Base-by-base conservation (phyloP, 2,329 filamentous ascomycete genomes). In the Sclerotinia glacialis region DNA sequence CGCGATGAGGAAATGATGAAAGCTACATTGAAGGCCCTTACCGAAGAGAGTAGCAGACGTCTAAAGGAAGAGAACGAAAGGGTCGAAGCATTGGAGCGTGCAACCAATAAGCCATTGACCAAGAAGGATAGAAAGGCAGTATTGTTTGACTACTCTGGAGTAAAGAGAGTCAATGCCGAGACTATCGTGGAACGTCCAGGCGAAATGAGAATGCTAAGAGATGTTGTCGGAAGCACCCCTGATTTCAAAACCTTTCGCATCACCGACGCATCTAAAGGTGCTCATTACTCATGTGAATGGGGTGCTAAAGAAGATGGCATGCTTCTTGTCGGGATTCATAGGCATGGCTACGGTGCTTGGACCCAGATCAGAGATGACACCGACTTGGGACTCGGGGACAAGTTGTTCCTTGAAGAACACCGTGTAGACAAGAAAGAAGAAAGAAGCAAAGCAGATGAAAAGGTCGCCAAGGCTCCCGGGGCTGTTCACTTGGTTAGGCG, bases 91-190 rank as follows among this genome's bases (percentile, higher is more conserved):
- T 77, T 88, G 72, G 91, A 95, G 77, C 87, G 82, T 28, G 82
- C 90, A 70, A 84, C 86, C 0, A 92, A 92, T 75, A 96, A 95
- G 76, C 84, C 88, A 2, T 79, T 96, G 65, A 96, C 94, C 0
- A 97, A 98, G 81, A 99, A 99, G 78, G 95, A 99, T 76, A 92
- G 92, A 78, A 99, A 99, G 79, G 95, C 95, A 0, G 92, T 99
- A 23, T 82, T 99, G 54, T 97, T 99, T 74, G 93, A 98, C 76
- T 97, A 93, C 78, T 89, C 90, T 55, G 92, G 93, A 65, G 89
- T 97, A 61, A 96, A 96, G 78, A 93, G 96, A 73, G 86, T 97
- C 74, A 99, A 99, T 75, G 95, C 95, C 0, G 93, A 97, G 78
- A 98, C 95, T 0, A 90, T 97, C 65, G 87, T 97, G 14, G 94